A percentile compares a stretch with the other conserved stretches of the same genome.
Evolutionary conservation across 768 basidiomycete species (phyloP).

Genomic region (Pulveroboletus frians): DNA sequence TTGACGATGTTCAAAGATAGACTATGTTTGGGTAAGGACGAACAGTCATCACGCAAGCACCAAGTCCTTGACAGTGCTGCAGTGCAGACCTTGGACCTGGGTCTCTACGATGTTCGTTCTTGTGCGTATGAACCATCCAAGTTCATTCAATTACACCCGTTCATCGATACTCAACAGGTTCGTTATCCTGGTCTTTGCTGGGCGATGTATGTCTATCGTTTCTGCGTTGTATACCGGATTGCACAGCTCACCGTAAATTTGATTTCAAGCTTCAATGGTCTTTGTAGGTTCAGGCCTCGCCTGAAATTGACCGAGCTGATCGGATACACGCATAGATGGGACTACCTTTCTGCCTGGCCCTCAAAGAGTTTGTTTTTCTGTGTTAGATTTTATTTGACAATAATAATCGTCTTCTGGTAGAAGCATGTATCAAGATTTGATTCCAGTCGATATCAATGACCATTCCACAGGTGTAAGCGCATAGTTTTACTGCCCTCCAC

Average conservation of each 20-base stretch:
- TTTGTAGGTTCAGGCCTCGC: not conserved
- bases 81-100: conserved; percentile 4
- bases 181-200: not conserved
- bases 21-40: conserved; percentile 9
- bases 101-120: conserved; percentile 1
- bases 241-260: not conserved
- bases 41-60: not conserved
- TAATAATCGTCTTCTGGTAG: not conserved
- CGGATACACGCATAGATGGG: not conserved
- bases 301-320: not conserved
- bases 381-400: not conserved
- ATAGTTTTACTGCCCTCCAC: no score
- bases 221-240: not conserved
- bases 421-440: not conserved
- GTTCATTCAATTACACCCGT: no score
- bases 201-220: not conserved
- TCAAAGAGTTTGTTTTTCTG: not conserved
- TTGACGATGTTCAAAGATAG: not conserved
- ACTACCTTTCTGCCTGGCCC: not conserved
- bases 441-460: not conserved
- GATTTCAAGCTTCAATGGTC: not conserved
- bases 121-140: not conserved
- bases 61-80: not conserved
- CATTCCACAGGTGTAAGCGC: not conserved
- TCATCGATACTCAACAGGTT: not conserved